A percentile compares a stretch with the other conserved stretches of the same genome.
These are phyloP conservation scores for Conoideocrella luteorostrata DNA, from an alignment of 2,329 filamentous ascomycete genomes.

Conservation along the genomic window DNA sequence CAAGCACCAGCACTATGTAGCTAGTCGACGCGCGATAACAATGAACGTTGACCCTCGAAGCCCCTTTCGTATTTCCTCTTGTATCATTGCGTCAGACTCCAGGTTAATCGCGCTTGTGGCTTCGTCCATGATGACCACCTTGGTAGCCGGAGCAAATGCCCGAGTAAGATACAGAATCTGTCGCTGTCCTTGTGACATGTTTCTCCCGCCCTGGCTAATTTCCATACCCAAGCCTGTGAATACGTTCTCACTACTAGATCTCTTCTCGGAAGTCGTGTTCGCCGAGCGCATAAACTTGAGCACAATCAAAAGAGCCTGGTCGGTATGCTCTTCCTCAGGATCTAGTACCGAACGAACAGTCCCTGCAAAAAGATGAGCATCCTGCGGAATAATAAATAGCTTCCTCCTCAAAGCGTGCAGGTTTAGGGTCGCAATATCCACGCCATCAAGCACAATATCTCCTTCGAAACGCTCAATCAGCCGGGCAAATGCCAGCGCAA, in stretches of 20 bases:
- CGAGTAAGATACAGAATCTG: background rate
- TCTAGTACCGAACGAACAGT: too few species aligned
- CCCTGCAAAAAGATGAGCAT: too few species aligned
- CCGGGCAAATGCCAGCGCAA: constrained; percentile 42
- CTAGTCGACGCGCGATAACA: background rate
- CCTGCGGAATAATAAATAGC: constrained; percentile 54
- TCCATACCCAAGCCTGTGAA: background rate
- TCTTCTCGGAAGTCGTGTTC: background rate
- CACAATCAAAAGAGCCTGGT: too few species aligned
- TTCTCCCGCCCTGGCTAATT: background rate
- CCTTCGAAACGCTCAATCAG: constrained; percentile 34
- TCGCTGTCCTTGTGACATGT: background rate
- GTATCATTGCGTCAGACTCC: background rate
- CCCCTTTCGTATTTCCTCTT: too few species aligned
- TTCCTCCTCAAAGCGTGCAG: constrained; percentile 80
- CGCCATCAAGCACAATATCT: background rate
- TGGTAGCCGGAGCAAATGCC: background rate
- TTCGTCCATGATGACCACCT: background rate
- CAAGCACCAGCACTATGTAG: background rate
- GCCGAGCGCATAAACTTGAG: too few species aligned
- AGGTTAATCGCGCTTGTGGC: background rate
- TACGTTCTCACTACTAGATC: background rate
- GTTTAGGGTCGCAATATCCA: constrained; percentile 65
- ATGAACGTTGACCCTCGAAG: background rate
- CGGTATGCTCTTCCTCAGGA: too few species aligned